Percentiles rank a stretch among this genome's conserved stretches.
Conservation (phyloP, 2,329 filamentous ascomycete genomes). For the Epicoccum nigrum region DNA sequence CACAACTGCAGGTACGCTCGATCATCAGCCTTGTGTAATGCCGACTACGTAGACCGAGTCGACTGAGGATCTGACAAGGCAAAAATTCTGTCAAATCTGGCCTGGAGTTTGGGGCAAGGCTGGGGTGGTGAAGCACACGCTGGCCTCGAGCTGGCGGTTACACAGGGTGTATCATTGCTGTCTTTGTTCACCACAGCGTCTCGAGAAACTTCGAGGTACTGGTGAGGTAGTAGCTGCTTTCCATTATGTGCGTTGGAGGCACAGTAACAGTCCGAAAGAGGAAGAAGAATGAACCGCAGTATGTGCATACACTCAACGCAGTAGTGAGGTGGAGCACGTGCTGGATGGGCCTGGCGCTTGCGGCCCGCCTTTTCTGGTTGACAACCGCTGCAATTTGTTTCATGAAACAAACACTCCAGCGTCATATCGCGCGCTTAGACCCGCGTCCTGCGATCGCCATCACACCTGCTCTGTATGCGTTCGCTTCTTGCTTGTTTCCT, state of each 20-base stretch:
- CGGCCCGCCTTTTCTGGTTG: conserved; percentile 10
- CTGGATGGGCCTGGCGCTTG: conserved; percentile 16
- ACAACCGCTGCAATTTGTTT: conserved; percentile 19
- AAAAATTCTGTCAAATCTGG: conserved; percentile 8
- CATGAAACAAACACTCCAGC: conserved; percentile 19
- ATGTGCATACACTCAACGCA: conserved; percentile 3
- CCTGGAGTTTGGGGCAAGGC: conserved; percentile 13
- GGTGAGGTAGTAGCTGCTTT: conserved; percentile 20
- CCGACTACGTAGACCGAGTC: conserved; percentile 11
- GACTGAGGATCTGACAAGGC: conserved; percentile 3
- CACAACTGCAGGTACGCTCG: conserved; percentile 6
- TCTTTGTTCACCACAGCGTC: conserved; percentile 15
- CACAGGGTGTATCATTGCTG: conserved; percentile 17
- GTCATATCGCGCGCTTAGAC: conserved; percentile 20
- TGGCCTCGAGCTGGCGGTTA: conserved; percentile 18
- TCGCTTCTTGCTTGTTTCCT: conserved; percentile 8
- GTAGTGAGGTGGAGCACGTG: conserved; percentile 15
- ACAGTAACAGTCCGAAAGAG: conserved; percentile 10
- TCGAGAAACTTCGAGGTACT: conserved; percentile 8
- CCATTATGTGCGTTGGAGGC: conserved; percentile 17
- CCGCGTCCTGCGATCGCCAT: conserved; percentile 1
- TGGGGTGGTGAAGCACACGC: conserved; percentile 6
- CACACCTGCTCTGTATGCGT: conserved; percentile 1
- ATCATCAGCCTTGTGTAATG: conserved; percentile 9
- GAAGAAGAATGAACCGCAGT: conserved; percentile 13